Base-by-base conservation (phyloP, 2,329 filamentous ascomycete genomes). In the Aureobasidium leucospermi region DNA sequence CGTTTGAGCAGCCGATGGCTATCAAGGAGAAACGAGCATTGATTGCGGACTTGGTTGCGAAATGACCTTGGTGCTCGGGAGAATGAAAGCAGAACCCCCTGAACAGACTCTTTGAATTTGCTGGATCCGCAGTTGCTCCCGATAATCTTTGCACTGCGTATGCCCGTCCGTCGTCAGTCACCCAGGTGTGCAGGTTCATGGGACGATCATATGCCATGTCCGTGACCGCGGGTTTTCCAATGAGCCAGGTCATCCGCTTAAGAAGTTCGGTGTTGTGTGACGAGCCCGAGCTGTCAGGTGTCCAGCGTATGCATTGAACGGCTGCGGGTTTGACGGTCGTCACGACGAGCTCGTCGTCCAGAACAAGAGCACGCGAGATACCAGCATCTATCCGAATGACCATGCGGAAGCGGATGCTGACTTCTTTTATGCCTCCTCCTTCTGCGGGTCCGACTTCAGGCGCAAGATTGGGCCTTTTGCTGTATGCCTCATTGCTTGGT, bases 311-410 rank as follows among this genome's bases (percentile, higher is more conserved):
- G 74, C 92, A 96, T 73, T 99, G 94, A 15, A 97, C 85, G n/a
- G 94, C 93, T 0, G 92, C 87, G 3, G 94, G 94, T 69, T 94
- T 96, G 60, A 85, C 81, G 0, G 94, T 99, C 4, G 94, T 90
- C 56, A 99, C 92, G 23, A 97, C 81, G 42, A 99, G 78, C 72
- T 97, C 94, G 59, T 96, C 90, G 65, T 97, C 94, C 23, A 97
- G 80, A 2, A 94, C 93, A 58, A 97, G 76, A 10, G 89, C 90
- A 67, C 86, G 89, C 65, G 86, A 86, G 66, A 99, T 96, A 2
- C 94, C 94, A 2, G 94, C 94, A 73, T 99, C 94, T 16, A 99
- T 90, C 71, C 96, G 95, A 69, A 99, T 97, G 13, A 96, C 93
- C 89, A 96, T 96, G 60, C 93, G 85, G 74, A 99, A 99, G 10